A percentile compares a stretch with the other conserved stretches of the same genome.
Evolutionary conservation across 1,139 yeast species (phyloP).

Genomic region (Scheffersomyces illinoinensis): DNA sequence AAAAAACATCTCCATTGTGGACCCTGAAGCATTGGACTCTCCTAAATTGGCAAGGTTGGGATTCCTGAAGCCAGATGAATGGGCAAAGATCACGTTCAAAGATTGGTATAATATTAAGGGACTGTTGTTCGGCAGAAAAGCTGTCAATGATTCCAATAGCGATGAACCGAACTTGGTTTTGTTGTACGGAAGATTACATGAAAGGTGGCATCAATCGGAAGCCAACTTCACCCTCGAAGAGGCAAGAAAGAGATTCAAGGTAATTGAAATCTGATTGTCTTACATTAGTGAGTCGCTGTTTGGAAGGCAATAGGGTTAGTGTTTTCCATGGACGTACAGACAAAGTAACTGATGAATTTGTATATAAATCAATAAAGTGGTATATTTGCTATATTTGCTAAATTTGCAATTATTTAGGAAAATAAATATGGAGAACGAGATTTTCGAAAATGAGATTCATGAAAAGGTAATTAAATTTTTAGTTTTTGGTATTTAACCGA

Average conservation of each 20-base stretch:
- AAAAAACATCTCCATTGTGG: slow-evolving; percentile 7
- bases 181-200: slow-evolving; percentile 12
- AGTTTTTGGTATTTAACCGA: not conserved
- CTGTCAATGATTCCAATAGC: slow-evolving; percentile 9
- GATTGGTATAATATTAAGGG: slow-evolving; percentile 11
- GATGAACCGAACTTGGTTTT: slow-evolving; percentile 14
- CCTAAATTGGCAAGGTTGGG: slow-evolving; percentile 11
- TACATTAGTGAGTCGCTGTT: too few species aligned
- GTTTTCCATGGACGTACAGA: not conserved
- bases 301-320: not conserved
- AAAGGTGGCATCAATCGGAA: slow-evolving; percentile 18
- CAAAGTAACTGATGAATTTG: not conserved
- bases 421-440: not conserved
- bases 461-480: too few species aligned
- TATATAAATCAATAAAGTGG: not conserved
- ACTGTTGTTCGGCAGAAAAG: slow-evolving; percentile 10
- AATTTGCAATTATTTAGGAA: not conserved
- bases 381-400: too few species aligned
- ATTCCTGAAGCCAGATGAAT: slow-evolving; percentile 7
- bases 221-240: slow-evolving; percentile 14
- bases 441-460: not conserved
- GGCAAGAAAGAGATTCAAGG: slow-evolving; percentile 14
- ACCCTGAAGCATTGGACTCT: slow-evolving; percentile 10
- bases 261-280: slow-evolving; percentile 11
- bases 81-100: slow-evolving; percentile 10